Conservation (phyloP, 495 filamentous ascomycete genomes). For the Podospora comata region DNA sequence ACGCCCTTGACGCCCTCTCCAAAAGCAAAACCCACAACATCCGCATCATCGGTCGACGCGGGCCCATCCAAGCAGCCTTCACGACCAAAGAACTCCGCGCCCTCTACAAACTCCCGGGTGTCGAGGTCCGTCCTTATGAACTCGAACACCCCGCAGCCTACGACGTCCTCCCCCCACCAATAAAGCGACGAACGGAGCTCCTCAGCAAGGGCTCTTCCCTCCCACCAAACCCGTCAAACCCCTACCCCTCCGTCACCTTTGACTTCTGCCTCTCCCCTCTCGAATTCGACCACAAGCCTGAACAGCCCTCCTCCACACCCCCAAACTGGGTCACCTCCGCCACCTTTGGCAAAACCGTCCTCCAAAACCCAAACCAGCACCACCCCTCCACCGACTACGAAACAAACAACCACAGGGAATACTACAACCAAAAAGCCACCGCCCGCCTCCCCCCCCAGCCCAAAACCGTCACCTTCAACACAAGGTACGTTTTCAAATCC, state of each 20-base stretch:
- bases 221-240: not conserved
- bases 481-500: constrained; percentile 65
- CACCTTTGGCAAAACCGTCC: not conserved
- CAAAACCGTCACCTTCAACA: constrained; percentile 38
- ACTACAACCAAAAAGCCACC: constrained; percentile 52
- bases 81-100: constrained; percentile 93
- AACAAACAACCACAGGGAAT: constrained; percentile 50
- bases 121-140: constrained; percentile 65
- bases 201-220: constrained; percentile 63
- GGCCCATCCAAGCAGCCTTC: constrained; percentile 88
- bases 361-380: constrained; percentile 19
- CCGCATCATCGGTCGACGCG: constrained; percentile 78
- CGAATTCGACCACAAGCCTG: constrained; percentile 75
- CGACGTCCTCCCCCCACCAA: constrained; percentile 63
- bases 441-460: constrained; percentile 48
- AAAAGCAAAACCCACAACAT: constrained; percentile 76
- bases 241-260: constrained; percentile 29
- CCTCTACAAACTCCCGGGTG: constrained; percentile 69
- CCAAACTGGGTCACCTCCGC: constrained; percentile 26
- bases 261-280: constrained; percentile 32
- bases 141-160: constrained; percentile 33
- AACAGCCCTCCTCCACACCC: constrained; percentile 56
- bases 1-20: constrained; percentile 70
- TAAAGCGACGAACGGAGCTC: constrained; percentile 74
- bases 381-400: constrained; percentile 65